phyloP scores from a whole-genome alignment of 805 yeast species.

The Brettanomyces naardenensis region DNA sequence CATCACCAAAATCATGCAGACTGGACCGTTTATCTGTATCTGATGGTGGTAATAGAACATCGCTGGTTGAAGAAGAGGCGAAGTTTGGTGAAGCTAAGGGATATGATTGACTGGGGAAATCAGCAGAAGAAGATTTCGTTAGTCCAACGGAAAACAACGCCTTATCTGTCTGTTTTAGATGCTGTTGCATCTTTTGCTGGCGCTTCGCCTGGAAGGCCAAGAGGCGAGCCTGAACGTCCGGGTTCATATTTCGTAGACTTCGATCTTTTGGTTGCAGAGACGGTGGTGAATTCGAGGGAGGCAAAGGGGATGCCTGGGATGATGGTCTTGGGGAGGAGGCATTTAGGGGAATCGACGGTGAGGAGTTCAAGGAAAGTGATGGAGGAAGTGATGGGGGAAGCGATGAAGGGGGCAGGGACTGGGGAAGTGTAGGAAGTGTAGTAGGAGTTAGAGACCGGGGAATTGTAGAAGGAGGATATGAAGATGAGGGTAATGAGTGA shows the following conservation, averaged over 20 bases:
- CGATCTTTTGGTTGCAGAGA: not conserved
- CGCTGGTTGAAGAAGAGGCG: not conserved
- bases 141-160: too few species aligned
- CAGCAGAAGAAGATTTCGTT: too few species aligned
- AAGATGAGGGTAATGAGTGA: too few species aligned
- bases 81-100: too few species aligned
- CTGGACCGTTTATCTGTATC: too few species aligned
- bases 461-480: too few species aligned
- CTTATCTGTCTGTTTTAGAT: slow-evolving; percentile 1
- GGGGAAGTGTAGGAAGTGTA: not conserved
- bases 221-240: slow-evolving; percentile 81
- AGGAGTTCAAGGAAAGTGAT: not conserved
- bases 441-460: not conserved
- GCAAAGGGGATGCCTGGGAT: not conserved
- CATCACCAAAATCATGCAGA: too few species aligned
- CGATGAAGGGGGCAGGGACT: not conserved
- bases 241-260: slow-evolving; percentile 34
- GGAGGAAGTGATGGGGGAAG: not conserved
- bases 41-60: too few species aligned
- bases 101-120: too few species aligned
- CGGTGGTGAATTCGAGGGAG: not conserved
- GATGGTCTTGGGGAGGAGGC: too few species aligned
- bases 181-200: slow-evolving; percentile 27
- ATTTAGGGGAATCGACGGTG: too few species aligned
- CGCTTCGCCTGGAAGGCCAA: slow-evolving; percentile 84